These are phyloP conservation scores for Aspergillus sp. DNA, from an alignment of 2,329 filamentous ascomycete genomes.

Conservation along the genomic window DNA sequence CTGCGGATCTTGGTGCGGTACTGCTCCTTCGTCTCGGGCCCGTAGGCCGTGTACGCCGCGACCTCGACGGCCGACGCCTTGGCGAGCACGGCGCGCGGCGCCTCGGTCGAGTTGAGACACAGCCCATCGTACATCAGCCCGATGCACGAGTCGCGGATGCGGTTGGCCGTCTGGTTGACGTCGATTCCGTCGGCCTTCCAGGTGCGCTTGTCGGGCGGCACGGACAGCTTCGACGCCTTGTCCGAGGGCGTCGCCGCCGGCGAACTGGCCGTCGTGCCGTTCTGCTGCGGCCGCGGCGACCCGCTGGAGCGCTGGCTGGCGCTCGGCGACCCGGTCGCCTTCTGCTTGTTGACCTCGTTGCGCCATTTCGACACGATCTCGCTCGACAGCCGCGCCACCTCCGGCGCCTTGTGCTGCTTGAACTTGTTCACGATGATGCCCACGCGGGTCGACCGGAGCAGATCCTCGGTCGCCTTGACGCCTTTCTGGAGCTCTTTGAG, in stretches of 20 bases:
- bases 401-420: constrained; percentile 72
- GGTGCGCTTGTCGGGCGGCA: constrained; percentile 72
- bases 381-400: constrained; percentile 70
- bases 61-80: constrained; percentile 71
- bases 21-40: constrained; percentile 66
- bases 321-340: constrained; percentile 39
- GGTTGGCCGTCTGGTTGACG: constrained; percentile 70
- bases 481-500: constrained; percentile 77
- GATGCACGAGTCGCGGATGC: constrained; percentile 77
- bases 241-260: constrained; percentile 45
- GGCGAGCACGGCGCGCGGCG: constrained; percentile 65
- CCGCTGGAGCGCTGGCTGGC: constrained; percentile 39
- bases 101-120: constrained; percentile 62
- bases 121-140: constrained; percentile 93
- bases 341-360: constrained; percentile 49
- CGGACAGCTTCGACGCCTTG: constrained; percentile 53
- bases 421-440: constrained; percentile 86
- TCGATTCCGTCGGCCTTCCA: constrained; percentile 80
- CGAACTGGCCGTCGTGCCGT: constrained; percentile 55
- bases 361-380: constrained; percentile 75
- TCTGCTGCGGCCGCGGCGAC: constrained; percentile 46
- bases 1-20: constrained; percentile 91
- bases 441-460: constrained; percentile 86
- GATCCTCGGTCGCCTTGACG: constrained; percentile 80
- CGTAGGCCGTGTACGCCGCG: constrained; percentile 69